phyloP scores from a whole-genome alignment of 2,329 filamentous ascomycete genomes.

The Grosmannia clavigera region DNA sequence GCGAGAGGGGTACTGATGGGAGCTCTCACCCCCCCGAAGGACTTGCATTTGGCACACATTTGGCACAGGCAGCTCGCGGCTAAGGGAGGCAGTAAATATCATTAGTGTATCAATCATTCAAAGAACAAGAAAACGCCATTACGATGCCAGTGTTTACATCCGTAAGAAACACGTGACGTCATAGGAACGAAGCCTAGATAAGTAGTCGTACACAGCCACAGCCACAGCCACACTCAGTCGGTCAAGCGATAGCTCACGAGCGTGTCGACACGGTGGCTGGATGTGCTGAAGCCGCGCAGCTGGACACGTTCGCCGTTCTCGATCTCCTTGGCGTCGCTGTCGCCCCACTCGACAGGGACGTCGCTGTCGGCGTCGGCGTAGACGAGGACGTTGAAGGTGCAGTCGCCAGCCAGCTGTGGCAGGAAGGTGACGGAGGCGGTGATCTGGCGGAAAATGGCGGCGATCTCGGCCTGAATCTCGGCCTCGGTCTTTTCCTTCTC shows the following conservation, averaged over 20 bases:
- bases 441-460: constrained; percentile 94
- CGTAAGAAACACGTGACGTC: neutral
- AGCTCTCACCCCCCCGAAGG: neutral
- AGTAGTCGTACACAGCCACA: neutral
- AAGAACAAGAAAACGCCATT: neutral
- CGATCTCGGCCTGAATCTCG: constrained; percentile 92
- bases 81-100: neutral
- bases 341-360: constrained; percentile 95
- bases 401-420: constrained; percentile 84
- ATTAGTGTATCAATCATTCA: neutral
- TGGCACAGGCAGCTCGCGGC: neutral
- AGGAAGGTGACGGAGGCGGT: constrained; percentile 95
- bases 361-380: constrained; percentile 96
- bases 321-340: constrained; percentile 97
- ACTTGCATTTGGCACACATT: neutral
- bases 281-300: constrained; percentile 89
- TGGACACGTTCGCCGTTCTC: constrained; percentile 89
- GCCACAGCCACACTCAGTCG: constrained; percentile 15
- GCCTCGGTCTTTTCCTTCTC: constrained; percentile 91
- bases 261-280: constrained; percentile 86
- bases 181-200: neutral
- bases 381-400: constrained; percentile 96
- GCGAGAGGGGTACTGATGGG: no score
- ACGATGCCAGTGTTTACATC: neutral
- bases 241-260: constrained; percentile 76